Conservation (phyloP, 495 filamentous ascomycete genomes). For the Articulospora tetracladia region DNA sequence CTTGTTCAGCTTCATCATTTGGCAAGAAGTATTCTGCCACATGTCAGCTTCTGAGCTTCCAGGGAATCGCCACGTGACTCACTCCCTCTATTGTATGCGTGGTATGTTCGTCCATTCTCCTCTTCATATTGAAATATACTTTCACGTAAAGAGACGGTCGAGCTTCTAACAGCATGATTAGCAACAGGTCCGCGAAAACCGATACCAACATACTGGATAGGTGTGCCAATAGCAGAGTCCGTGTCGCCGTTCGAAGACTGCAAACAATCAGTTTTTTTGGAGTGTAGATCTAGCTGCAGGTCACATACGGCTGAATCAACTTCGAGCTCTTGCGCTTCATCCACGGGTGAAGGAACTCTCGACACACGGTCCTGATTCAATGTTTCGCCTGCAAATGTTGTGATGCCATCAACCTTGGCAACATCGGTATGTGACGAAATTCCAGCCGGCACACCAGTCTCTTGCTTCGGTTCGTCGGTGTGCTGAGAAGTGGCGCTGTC, state of each 20-base stretch:
- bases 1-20: slow-evolving; percentile 27
- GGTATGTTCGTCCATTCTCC: slow-evolving; percentile 35
- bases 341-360: not conserved
- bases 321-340: not conserved
- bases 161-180: not conserved
- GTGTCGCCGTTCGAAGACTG: slow-evolving; percentile 2
- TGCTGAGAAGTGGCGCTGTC: no score
- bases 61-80: slow-evolving; percentile 22
- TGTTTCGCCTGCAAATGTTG: no score
- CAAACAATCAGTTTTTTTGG: not conserved
- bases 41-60: not conserved
- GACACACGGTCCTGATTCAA: no score
- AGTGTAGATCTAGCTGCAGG: not conserved
- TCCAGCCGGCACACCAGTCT: no score
- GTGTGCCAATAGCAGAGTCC: slow-evolving; percentile 9
- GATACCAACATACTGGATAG: not conserved
- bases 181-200: not conserved
- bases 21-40: slow-evolving; percentile 34
- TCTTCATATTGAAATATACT: slow-evolving; percentile 25
- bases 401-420: no score
- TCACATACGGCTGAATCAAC: slow-evolving; percentile 5
- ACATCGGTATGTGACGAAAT: no score
- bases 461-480: no score
- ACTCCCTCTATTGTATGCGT: slow-evolving; percentile 36
- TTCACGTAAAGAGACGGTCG: slow-evolving; percentile 2